Evolutionary conservation across 768 basidiomycete species (phyloP), one percentile per base, ranked within the genome.

Genomic region (Coprinopsis cinerea): DNA sequence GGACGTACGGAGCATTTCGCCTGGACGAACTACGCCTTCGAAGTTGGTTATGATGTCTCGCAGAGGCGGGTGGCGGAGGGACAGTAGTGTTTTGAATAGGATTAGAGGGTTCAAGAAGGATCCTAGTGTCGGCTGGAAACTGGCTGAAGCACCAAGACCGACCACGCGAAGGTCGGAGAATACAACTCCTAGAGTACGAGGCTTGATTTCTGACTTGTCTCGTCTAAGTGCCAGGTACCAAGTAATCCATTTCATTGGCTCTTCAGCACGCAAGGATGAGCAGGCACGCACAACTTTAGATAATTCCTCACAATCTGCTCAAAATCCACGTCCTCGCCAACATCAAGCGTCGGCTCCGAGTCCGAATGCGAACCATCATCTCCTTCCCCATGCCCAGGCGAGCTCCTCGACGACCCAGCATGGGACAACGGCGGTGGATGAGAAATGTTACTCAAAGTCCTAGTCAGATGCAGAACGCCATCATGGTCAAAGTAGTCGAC

Each of bases 1-100:
- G 14, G 44, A 28, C 14, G 14, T 45, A 82, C 89, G 71, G 68
- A 87, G 72, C 88, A 90, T 88, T 66, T 89, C 85, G 14, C 85
- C 84, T 0, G 83, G 77, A 3, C 77, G 72, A 11, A 88, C 71
- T 1, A 79, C 70, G 7, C 85, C 86, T 34, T 83, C 79, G 52
- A 88, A 82, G 13, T 71, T 75, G 17, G 72, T 68, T 28, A 90
- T 66, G 41, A 88, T 85, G 51, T 74, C 77, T 18, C 81, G 75
- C 1, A 83, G 62, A 9, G 79, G 77, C 1, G 88, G 85, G 44
- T 87, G 81, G 25, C 79, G 71, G 4, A 69, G 43, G 1, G 67
- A 67, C 26, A 72, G 72, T 1, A 88, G 56, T 3, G 60, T 64
- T 25, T 68, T 63, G 2, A 77, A 2, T 9, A 80, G 59, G 28